Percentiles rank a stretch among this genome's conserved stretches.
These are phyloP conservation scores for Malassezia yamatoensis DNA, from an alignment of 1,284 basidiomycete species.

Conservation along the genomic window DNA sequence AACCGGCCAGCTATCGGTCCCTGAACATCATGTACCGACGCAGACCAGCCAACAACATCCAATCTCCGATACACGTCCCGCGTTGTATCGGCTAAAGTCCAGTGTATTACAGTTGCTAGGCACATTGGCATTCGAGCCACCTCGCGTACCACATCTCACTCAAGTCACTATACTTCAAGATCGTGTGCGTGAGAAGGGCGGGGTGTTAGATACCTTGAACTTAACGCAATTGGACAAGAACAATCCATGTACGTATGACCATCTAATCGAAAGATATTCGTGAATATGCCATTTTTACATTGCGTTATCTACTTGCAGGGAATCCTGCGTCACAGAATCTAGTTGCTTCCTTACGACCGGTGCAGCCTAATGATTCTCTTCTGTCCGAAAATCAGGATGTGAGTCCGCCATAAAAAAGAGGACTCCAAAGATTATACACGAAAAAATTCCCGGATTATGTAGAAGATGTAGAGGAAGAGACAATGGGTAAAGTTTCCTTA, in stretches of 20 bases:
- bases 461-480: no score
- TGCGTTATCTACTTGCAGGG: conserved; percentile 31
- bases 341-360: conserved; percentile 24
- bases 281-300: conserved; percentile 41
- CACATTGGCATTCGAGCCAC: conserved; percentile 5
- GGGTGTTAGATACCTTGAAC: conserved; percentile 35
- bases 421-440: no score
- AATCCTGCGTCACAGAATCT: conserved; percentile 33
- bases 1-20: not conserved
- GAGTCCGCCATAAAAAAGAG: no score
- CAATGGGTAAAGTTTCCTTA: no score
- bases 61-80: conserved; percentile 4
- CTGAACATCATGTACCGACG: not conserved
- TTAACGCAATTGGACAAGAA: conserved; percentile 39
- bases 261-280: conserved; percentile 29
- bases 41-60: not conserved
- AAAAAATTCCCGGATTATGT: no score
- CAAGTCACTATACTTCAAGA: conserved; percentile 26
- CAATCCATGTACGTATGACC: conserved; percentile 28
- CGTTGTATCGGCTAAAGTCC: conserved; percentile 10
- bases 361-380: not conserved
- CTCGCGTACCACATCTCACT: not conserved
- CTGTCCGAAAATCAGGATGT: no score
- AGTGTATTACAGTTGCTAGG: conserved; percentile 12
- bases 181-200: conserved; percentile 26